A percentile compares a stretch with the other conserved stretches of the same genome.
Evolutionary conservation across 495 filamentous ascomycete species (phyloP).

Genomic region (Neurospora sp.): DNA sequence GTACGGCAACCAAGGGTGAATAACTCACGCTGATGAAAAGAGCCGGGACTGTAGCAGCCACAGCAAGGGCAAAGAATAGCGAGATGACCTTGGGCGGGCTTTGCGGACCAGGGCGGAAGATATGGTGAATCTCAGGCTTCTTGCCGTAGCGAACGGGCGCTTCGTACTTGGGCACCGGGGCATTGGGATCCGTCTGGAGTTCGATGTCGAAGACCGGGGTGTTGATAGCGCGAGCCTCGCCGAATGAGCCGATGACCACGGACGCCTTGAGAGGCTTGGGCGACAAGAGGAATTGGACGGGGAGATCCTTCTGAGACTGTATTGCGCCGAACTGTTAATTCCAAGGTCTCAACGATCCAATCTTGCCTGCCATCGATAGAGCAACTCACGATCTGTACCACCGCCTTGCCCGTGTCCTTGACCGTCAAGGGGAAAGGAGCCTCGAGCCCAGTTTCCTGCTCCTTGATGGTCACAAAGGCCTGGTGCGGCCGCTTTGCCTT

Average conservation of each 20-base stretch:
- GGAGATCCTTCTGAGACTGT: slow-evolving; percentile 84
- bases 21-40: slow-evolving; percentile 57
- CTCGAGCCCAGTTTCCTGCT: slow-evolving; percentile 65
- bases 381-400: slow-evolving; percentile 64
- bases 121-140: slow-evolving; percentile 78
- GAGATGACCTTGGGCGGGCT: slow-evolving; percentile 79
- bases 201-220: slow-evolving; percentile 59
- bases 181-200: slow-evolving; percentile 43
- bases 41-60: slow-evolving; percentile 59
- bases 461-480: slow-evolving; percentile 75
- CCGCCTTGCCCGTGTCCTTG: slow-evolving; percentile 80
- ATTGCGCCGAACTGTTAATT: slow-evolving; percentile 1
- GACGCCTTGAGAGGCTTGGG: slow-evolving; percentile 59
- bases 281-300: slow-evolving; percentile 64
- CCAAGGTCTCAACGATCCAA: background rate
- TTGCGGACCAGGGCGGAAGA: slow-evolving; percentile 68
- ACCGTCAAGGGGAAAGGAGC: slow-evolving; percentile 79
- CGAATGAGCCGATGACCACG: slow-evolving; percentile 80
- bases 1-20: too few relatives aligned
- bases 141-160: slow-evolving; percentile 70
- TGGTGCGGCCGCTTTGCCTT: slow-evolving; percentile 81
- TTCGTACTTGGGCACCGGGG: slow-evolving; percentile 50
- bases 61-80: slow-evolving; percentile 61
- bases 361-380: background rate
- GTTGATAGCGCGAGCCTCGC: slow-evolving; percentile 55